Percentiles rank a stretch among this genome's conserved stretches.
Evolutionary conservation across 2,329 filamentous ascomycete species (phyloP).

Genomic region (Clonostachys rosea): DNA sequence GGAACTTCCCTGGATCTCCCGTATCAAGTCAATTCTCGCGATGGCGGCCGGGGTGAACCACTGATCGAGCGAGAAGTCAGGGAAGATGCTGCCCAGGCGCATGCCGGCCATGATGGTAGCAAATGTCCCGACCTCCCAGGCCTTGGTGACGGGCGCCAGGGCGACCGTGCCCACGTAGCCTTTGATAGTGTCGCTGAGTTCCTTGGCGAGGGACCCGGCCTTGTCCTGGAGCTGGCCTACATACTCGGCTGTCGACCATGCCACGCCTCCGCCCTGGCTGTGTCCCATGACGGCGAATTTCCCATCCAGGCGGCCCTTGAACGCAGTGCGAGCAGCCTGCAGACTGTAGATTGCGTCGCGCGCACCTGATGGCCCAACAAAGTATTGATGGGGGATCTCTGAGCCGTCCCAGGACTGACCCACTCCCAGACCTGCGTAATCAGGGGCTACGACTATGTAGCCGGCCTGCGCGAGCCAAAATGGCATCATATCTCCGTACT

Average conservation of each 20-base stretch:
- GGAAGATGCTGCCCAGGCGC: conserved; percentile 3
- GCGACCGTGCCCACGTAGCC: conserved; percentile 7
- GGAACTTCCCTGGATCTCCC: conserved; percentile 1
- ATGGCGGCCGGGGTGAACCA: conserved; percentile 7
- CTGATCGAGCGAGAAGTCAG: conserved; percentile 4
- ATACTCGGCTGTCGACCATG: conserved; percentile 22
- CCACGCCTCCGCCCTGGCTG: conserved; percentile 35
- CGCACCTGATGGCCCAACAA: conserved; percentile 25
- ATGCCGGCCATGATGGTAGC: not conserved
- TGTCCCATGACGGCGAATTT: conserved; percentile 37
- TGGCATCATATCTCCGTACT: conserved; percentile 27
- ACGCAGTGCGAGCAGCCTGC: conserved; percentile 30
- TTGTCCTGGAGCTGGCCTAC: conserved; percentile 14
- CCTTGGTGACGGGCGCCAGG: conserved; percentile 4
- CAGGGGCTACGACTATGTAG: conserved; percentile 36
- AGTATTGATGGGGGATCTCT: conserved; percentile 31
- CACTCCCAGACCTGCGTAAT: conserved; percentile 37
- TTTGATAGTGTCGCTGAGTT: not conserved
- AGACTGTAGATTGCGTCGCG: conserved; percentile 35
- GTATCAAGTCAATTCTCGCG: not conserved
- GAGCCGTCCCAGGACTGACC: conserved; percentile 20
- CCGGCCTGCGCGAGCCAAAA: conserved; percentile 30
- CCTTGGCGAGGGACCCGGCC: not conserved
- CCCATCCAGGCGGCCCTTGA: conserved; percentile 17
- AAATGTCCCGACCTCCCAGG: not conserved